Conservation (phyloP, 1,284 basidiomycete genomes). For the Ceratobasidium sp. region DNA sequence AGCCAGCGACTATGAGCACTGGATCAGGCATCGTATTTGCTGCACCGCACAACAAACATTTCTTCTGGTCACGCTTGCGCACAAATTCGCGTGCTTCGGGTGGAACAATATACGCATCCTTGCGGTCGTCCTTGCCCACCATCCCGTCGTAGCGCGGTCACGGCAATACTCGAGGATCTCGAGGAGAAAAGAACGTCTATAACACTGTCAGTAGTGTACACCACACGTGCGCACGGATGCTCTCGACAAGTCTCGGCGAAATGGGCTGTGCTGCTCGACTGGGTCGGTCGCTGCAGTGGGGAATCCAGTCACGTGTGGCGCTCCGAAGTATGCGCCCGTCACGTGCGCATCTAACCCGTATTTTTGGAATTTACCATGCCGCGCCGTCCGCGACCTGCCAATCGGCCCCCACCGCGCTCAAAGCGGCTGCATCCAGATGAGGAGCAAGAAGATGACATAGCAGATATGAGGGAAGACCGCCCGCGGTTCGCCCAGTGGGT, state of each 20-base stretch:
- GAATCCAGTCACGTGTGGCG: conserved; percentile 17
- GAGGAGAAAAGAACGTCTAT: not conserved
- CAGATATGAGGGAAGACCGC: conserved; percentile 56
- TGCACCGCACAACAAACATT: conserved; percentile 32
- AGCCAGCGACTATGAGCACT: conserved; percentile 33
- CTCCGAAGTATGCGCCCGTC: conserved; percentile 16
- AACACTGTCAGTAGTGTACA: not conserved
- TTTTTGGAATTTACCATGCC: conserved; percentile 27
- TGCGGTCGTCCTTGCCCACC: conserved; percentile 33
- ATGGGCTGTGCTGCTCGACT: conserved; percentile 7
- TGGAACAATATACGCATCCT: conserved; percentile 18
- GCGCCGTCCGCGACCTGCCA: conserved; percentile 15
- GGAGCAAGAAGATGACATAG: conserved; percentile 49
- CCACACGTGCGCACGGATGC: not conserved
- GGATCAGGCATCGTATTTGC: conserved; percentile 22
- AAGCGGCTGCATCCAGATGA: conserved; percentile 30
- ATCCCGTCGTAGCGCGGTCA: not conserved
- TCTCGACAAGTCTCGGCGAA: not conserved
- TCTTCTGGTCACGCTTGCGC: conserved; percentile 37
- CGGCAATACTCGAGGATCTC: not conserved
- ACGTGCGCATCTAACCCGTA: not conserved
- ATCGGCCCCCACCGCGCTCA: conserved; percentile 16
- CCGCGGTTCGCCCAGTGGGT: conserved; percentile 67
- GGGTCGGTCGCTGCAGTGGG: not conserved
- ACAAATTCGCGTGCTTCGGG: conserved; percentile 30